phyloP scores from a whole-genome alignment of 2,329 filamentous ascomycete genomes.

The Corynespora cassiicola region DNA sequence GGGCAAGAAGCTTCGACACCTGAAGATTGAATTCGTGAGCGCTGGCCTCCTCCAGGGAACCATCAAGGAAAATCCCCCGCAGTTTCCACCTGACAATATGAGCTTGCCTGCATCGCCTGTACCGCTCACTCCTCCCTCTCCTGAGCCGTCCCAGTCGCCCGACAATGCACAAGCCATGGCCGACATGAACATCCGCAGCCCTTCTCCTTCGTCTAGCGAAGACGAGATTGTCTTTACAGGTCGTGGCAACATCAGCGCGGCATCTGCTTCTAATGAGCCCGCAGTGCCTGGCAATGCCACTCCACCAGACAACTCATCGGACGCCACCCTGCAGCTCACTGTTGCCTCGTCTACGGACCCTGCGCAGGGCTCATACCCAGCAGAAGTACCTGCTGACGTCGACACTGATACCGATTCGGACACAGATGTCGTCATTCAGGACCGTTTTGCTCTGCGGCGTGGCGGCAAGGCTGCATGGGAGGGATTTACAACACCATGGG shows the following conservation, averaged over 20 bases:
- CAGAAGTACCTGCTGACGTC: constrained; percentile 4
- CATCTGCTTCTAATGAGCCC: constrained; percentile 3
- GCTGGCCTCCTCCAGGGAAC: constrained; percentile 55
- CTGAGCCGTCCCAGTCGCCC: constrained; percentile 14
- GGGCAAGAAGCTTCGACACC: constrained; percentile 60
- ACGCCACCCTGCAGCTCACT: constrained; percentile 4
- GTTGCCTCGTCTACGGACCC: constrained; percentile 10
- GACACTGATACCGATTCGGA: constrained; percentile 26
- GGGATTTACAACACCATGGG: constrained; percentile 36
- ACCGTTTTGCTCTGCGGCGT: constrained; percentile 31
- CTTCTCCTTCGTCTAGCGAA: constrained; percentile 65
- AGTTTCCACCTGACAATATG: constrained; percentile 10
- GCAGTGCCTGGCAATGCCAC: constrained; percentile 1
- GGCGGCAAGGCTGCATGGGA: constrained; percentile 38
- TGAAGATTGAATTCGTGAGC: constrained; percentile 66
- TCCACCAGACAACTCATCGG: not conserved
- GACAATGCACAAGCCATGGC: constrained; percentile 34
- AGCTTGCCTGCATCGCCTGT: not conserved
- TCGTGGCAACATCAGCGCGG: constrained; percentile 20
- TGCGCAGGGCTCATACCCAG: not conserved
- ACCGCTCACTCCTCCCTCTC: constrained; percentile 18
- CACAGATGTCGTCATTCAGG: constrained; percentile 25
- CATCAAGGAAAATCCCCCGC: constrained; percentile 36
- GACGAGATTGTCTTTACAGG: constrained; percentile 66
- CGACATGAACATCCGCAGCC: constrained; percentile 42